These are phyloP conservation scores for Populus tremula DNA, from an alignment of 345 rosid species.

Conservation along the genomic window DNA sequence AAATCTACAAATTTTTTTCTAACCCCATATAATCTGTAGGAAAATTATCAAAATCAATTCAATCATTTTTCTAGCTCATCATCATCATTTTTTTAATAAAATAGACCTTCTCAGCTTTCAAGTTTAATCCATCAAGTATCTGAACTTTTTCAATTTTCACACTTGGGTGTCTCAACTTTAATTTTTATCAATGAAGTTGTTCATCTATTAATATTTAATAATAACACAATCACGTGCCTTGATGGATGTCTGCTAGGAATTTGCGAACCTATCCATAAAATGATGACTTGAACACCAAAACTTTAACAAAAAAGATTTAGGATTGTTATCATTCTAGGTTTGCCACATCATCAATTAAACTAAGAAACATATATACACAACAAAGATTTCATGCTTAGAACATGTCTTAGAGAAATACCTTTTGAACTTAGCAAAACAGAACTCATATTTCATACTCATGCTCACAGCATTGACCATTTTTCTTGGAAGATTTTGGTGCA, in stretches of 20 bases:
- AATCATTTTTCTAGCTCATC: neutral
- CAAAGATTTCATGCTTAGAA: too few relatives aligned
- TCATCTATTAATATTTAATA: neutral
- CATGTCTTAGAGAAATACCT: neutral
- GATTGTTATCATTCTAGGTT: neutral
- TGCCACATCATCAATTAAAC: neutral
- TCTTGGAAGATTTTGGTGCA: too few relatives aligned
- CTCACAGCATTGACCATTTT: too few relatives aligned
- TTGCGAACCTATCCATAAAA: neutral
- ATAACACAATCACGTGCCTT: neutral
- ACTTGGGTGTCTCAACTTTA: neutral
- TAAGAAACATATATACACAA: neutral
- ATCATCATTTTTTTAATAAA: neutral
- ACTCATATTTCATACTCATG: neutral
- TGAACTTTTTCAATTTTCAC: neutral
- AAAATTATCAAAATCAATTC: neutral
- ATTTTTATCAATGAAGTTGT: neutral
- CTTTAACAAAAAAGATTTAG: neutral
- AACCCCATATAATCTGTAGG: neutral
- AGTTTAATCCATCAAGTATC: neutral
- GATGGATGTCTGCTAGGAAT: neutral
- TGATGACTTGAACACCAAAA: neutral
- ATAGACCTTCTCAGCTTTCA: neutral
- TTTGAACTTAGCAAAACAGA: neutral
- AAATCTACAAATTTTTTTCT: neutral